Percentiles rank a stretch among this genome's conserved stretches.
phyloP scores from a whole-genome alignment of 2,329 filamentous ascomycete genomes.

The Penicillium sp. region DNA sequence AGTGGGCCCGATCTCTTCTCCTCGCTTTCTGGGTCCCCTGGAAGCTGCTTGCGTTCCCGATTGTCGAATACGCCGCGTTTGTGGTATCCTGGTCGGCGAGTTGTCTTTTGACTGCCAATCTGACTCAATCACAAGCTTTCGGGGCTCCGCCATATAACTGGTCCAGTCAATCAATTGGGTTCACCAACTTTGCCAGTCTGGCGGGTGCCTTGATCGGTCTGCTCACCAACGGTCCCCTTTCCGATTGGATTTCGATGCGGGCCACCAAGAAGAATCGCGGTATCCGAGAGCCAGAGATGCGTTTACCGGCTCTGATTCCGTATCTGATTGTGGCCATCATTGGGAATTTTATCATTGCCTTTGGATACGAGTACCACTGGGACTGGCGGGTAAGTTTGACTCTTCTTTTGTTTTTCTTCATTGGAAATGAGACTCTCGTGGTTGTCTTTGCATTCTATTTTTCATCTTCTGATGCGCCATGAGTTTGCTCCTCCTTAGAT shows the following conservation, averaged over 20 bases:
- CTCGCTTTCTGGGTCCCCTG: slow-evolving; percentile 56
- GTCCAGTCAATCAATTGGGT: slow-evolving; percentile 46
- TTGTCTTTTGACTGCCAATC: slow-evolving; percentile 54
- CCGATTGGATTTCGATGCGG: slow-evolving; percentile 53
- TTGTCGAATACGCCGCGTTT: slow-evolving; percentile 58
- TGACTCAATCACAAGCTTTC: slow-evolving; percentile 54
- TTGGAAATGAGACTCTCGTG: not conserved
- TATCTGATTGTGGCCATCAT: slow-evolving; percentile 53
- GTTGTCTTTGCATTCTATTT: too few species aligned
- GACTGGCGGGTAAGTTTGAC: slow-evolving; percentile 43
- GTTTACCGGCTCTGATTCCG: slow-evolving; percentile 51
- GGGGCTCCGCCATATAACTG: slow-evolving; percentile 52
- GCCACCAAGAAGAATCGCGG: slow-evolving; percentile 49
- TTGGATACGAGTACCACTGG: slow-evolving; percentile 51
- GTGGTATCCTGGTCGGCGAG: slow-evolving; percentile 56
- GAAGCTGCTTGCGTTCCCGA: slow-evolving; percentile 58
- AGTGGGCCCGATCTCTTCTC: slow-evolving; percentile 41
- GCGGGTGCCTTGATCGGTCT: slow-evolving; percentile 51
- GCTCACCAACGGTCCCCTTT: slow-evolving; percentile 50
- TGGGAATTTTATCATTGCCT: slow-evolving; percentile 52
- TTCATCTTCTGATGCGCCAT: too few species aligned
- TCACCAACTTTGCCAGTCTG: slow-evolving; percentile 54
- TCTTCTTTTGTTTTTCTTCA: not conserved
- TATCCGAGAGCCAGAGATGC: slow-evolving; percentile 55
- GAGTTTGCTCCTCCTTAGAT: slow-evolving; percentile 11